These are phyloP conservation scores for Cryphonectria carpinicola DNA, from an alignment of 2,329 filamentous ascomycete species.

Conservation along the genomic window DNA sequence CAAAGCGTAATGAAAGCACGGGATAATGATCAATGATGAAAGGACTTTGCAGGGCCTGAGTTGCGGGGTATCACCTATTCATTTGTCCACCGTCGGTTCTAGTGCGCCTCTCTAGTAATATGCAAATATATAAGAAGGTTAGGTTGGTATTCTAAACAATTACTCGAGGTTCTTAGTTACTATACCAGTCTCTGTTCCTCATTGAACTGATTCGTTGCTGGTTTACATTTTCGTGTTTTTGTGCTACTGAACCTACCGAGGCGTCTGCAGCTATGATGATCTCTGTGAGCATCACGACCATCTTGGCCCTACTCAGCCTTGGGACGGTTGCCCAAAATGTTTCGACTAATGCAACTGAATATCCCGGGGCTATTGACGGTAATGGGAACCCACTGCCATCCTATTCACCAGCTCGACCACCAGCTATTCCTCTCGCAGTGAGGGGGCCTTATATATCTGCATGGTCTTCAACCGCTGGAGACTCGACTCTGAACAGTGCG, in stretches of 20 bases:
- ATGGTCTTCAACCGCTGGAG: constrained; percentile 65
- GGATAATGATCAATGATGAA: not conserved
- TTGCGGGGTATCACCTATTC: constrained; percentile 3
- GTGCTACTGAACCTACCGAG: not conserved
- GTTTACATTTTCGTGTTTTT: not conserved
- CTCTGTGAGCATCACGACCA: not conserved
- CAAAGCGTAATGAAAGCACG: not conserved
- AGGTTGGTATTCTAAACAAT: not conserved
- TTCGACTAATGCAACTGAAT: not conserved
- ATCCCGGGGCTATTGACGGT: constrained; percentile 12
- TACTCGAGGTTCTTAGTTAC: not conserved
- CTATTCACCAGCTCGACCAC: constrained; percentile 39
- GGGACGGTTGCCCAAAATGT: not conserved
- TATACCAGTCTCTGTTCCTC: not conserved
- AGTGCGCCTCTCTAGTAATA: not conserved
- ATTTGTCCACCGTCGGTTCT: not conserved
- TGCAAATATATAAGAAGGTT: not conserved
- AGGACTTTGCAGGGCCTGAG: not conserved
- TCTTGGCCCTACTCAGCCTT: not conserved
- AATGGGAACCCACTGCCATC: constrained; percentile 29
- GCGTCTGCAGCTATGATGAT: constrained; percentile 7
- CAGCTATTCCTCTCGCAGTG: constrained; percentile 51
- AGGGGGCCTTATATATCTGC: constrained; percentile 59
- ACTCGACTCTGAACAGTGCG: constrained; percentile 66
- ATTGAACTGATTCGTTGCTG: not conserved